Evolutionary conservation across 2,329 filamentous ascomycete species (phyloP), one percentile per base, ranked within the genome.

Genomic region (Xylogone sp.): DNA sequence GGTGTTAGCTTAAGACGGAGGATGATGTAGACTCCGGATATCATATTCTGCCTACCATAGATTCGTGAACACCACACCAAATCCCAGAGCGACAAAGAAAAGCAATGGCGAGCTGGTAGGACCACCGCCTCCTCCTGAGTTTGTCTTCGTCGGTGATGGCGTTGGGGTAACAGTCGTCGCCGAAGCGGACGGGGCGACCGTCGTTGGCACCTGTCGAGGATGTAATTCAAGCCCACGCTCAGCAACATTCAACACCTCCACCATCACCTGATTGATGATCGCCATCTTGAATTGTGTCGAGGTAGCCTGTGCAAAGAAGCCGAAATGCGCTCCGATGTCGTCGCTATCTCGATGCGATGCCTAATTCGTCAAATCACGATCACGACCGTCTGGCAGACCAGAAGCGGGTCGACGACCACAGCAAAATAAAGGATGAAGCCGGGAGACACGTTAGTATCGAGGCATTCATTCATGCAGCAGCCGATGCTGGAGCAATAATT

Each of bases 41-140:
- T 42, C 31, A 21, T 42, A n/a, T 45, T 21, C 51, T 60, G 70
- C 87, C 75, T 79, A 97, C 94, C 94, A 99, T 71, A 99, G 75
- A 70, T 99, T 99, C 47, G 94, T 99, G 66, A 99, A 99, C 43
- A 99, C 94, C 19, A 99, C 94, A 62, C 94, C 94, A 64, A 99
- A 97, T 3, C 94, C 94, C 24, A 99, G 77, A 16, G 94, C 93
- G 51, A 97, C 91, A 68, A 97, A 97, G 74, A 97, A 97, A 5
- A 94, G 75, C 51, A 94, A 70, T 39, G 88, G 88, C 34, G 87
- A 91, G 66, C 80, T 88, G 43, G 83, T 87, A 31, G 79, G 80
- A 29, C 72, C 71, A 22, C 68, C 67, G 52, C 47, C 55, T 31
- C 49, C 57, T 57, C 54, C 60, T 49, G 58, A 53, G n/a, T n/a